A percentile compares a stretch with the other conserved stretches of the same genome.
These are phyloP conservation scores for Geotrichum klebahnii DNA, from an alignment of 1,139 yeast genomes.

Conservation along the genomic window DNA sequence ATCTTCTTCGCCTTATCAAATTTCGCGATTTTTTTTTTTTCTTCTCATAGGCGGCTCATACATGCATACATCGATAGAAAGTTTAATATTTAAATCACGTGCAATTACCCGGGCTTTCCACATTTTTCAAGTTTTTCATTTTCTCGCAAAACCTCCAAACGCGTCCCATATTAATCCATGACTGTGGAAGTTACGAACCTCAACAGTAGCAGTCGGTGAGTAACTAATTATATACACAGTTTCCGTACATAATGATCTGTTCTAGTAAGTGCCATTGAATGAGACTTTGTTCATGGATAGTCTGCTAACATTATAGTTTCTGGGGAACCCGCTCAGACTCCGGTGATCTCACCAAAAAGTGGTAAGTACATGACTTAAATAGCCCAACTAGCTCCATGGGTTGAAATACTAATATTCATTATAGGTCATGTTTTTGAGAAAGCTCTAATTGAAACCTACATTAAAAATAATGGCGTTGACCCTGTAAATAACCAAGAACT, in stretches of 20 bases:
- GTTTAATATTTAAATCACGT: neutral
- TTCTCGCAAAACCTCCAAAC: conserved; percentile 10
- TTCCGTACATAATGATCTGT: conserved; percentile 30
- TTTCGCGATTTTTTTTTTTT: no score
- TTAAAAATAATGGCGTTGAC: conserved; percentile 63
- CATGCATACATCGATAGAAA: neutral
- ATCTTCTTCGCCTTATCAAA: no score
- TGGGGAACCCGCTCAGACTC: conserved; percentile 61
- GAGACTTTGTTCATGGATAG: neutral
- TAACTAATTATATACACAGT: no score
- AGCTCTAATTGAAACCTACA: conserved; percentile 55
- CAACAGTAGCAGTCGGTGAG: no score
- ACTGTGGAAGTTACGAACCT: no score
- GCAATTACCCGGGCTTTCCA: neutral
- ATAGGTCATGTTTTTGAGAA: conserved; percentile 60
- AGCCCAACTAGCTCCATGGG: neutral
- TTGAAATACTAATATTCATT: conserved; percentile 1
- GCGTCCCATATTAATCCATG: no score
- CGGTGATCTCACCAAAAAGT: conserved; percentile 75
- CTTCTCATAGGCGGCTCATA: no score
- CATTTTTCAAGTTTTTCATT: neutral
- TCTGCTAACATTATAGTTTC: conserved; percentile 43
- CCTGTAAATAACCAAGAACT: conserved; percentile 70
- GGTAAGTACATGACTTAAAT: conserved; percentile 43
- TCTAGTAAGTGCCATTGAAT: conserved; percentile 31